Conservation (phyloP, 2,329 filamentous ascomycete species). For the Metarhizium humberi region DNA sequence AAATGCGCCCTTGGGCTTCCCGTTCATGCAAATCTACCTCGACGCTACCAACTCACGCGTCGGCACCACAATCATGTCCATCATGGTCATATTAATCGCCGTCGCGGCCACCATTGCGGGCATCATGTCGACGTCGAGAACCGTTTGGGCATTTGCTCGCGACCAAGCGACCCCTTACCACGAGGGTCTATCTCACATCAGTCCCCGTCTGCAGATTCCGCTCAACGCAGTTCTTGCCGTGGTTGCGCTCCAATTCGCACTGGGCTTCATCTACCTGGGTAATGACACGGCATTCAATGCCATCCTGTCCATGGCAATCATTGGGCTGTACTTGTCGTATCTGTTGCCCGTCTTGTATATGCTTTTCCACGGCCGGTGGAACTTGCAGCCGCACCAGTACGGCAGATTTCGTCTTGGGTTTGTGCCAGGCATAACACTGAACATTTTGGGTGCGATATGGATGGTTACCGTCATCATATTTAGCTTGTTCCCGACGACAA, state of each 20-base stretch:
- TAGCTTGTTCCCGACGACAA: constrained; percentile 31
- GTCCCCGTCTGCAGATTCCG: constrained; percentile 22
- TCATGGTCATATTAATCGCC: constrained; percentile 18
- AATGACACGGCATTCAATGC: constrained; percentile 31
- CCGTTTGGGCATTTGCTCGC: constrained; percentile 29
- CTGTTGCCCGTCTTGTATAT: constrained; percentile 29
- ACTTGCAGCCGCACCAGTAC: constrained; percentile 9
- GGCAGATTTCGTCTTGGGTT: constrained; percentile 21
- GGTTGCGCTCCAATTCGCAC: constrained; percentile 17
- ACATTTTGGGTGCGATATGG: constrained; percentile 33
- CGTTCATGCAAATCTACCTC: constrained; percentile 31
- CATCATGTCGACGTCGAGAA: constrained; percentile 25
- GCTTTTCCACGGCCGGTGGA: constrained; percentile 24
- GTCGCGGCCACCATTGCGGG: constrained; percentile 21
- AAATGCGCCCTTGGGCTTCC: constrained; percentile 29
- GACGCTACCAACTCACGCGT: constrained; percentile 17
- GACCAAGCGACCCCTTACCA: constrained; percentile 27
- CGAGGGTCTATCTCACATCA: constrained; percentile 25
- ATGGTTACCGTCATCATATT: constrained; percentile 33
- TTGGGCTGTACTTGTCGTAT: constrained; percentile 34
- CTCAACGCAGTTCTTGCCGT: constrained; percentile 17
- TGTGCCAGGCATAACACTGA: constrained; percentile 23
- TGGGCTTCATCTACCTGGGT: constrained; percentile 31
- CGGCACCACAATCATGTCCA: constrained; percentile 19
- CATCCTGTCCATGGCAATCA: constrained; percentile 30